phyloP scores from a whole-genome alignment of 1,284 basidiomycete genomes.

The Abortiporus biennis region DNA sequence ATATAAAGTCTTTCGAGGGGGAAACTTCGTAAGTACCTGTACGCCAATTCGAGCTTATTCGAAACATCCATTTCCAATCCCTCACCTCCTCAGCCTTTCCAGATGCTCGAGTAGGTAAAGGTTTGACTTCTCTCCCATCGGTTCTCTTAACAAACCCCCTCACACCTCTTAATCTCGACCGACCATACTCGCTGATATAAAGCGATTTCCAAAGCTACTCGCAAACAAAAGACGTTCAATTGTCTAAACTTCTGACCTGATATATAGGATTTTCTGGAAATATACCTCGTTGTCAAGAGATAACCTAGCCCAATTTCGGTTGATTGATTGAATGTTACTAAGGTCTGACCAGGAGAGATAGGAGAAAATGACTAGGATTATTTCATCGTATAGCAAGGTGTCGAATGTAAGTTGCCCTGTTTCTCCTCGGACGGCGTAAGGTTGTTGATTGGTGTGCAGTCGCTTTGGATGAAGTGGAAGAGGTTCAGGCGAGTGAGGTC shows the following conservation, averaged over 20 bases:
- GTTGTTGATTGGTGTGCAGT: conserved; percentile 26
- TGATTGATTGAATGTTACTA: conserved; percentile 57
- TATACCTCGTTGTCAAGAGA: conserved; percentile 52
- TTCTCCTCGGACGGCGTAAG: conserved; percentile 8
- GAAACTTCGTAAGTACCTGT: conserved; percentile 48
- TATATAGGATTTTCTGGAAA: conserved; percentile 17
- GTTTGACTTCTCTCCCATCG: conserved; percentile 53
- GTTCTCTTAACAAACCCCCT: conserved; percentile 50
- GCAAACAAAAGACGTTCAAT: not conserved
- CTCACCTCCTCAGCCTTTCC: conserved; percentile 30
- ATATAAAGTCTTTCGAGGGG: not conserved
- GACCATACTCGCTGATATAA: conserved; percentile 59
- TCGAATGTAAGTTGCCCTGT: conserved; percentile 39
- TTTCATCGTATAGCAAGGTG: conserved; percentile 62
- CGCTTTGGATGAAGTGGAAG: conserved; percentile 60
- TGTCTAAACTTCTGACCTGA: not conserved
- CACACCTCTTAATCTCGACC: conserved; percentile 57
- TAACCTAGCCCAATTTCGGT: conserved; percentile 60
- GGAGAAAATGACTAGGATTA: conserved; percentile 68
- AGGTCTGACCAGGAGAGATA: conserved; percentile 62
- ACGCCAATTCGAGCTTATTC: conserved; percentile 75
- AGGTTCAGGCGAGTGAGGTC: conserved; percentile 38
- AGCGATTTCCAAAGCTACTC: conserved; percentile 49
- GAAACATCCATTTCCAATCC: conserved; percentile 83
- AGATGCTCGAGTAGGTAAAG: conserved; percentile 48